Percentiles rank a stretch among this genome's conserved stretches.
Conservation (phyloP, 805 yeast species). For the Myxozyma udenii region DNA sequence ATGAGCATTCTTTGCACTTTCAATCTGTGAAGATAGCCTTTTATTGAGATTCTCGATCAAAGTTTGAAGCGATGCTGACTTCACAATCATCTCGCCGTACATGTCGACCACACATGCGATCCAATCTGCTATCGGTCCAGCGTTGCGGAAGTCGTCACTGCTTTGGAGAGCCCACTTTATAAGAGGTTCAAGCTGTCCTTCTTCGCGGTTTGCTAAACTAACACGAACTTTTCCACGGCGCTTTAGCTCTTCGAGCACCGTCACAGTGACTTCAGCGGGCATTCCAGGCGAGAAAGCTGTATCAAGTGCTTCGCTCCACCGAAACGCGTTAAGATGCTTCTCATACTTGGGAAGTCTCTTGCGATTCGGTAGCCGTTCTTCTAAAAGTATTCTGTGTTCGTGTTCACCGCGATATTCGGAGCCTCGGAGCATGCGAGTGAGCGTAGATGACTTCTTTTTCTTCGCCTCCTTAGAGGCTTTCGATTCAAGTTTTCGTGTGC, state of each 20-base stretch:
- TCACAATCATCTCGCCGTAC: constrained; percentile 51
- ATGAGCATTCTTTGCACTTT: constrained; percentile 80
- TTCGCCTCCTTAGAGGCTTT: constrained; percentile 50
- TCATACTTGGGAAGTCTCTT: constrained; percentile 76
- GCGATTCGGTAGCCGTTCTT: constrained; percentile 47
- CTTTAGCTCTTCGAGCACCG: constrained; percentile 81
- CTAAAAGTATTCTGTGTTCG: constrained; percentile 55
- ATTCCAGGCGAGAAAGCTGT: constrained; percentile 76
- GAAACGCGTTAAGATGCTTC: constrained; percentile 76
- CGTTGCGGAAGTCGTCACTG: constrained; percentile 75
- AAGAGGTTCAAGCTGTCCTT: constrained; percentile 77
- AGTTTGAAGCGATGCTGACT: constrained; percentile 74
- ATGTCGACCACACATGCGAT: constrained; percentile 65
- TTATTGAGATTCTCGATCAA: constrained; percentile 55
- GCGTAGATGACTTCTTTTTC: constrained; percentile 50
- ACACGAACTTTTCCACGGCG: constrained; percentile 83
- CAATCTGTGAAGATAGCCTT: constrained; percentile 64
- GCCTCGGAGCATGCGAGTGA: constrained; percentile 83
- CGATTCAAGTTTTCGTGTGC: constrained; percentile 78
- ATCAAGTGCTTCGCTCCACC: constrained; percentile 91
- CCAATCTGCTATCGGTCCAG: constrained; percentile 63
- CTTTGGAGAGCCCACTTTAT: constrained; percentile 75
- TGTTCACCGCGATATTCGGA: constrained; percentile 86
- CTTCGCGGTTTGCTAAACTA: constrained; percentile 81
- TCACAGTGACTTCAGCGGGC: constrained; percentile 73